Percentiles rank a stretch among this genome's conserved stretches.
phyloP scores from a whole-genome alignment of 768 basidiomycete genomes.

The Suillus brevipes region DNA sequence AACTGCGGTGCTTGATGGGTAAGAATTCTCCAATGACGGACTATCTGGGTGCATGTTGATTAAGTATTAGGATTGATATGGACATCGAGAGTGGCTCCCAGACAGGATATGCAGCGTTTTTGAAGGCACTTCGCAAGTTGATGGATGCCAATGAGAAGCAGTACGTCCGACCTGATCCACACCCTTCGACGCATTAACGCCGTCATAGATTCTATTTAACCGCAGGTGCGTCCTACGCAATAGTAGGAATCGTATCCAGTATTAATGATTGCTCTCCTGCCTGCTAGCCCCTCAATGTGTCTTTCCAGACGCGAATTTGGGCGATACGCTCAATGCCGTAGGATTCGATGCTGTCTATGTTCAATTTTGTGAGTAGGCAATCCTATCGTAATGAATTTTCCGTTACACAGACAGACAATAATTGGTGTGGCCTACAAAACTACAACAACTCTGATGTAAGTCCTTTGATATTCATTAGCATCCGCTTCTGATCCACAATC shows the following conservation, averaged over 20 bases:
- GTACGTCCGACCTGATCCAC: neutral
- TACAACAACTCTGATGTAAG: slow-evolving; percentile 35
- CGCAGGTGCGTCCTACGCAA: slow-evolving; percentile 22
- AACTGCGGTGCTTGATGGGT: slow-evolving; percentile 48
- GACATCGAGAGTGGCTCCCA: slow-evolving; percentile 73
- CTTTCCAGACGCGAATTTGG: slow-evolving; percentile 40
- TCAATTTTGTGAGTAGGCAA: slow-evolving; percentile 49
- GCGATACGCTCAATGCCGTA: slow-evolving; percentile 58
- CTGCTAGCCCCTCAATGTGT: slow-evolving; percentile 48
- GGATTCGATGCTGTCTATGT: slow-evolving; percentile 72
- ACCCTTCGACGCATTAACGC: neutral
- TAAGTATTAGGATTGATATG: slow-evolving; percentile 54
- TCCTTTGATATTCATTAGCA: no score
- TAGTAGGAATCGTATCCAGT: no score
- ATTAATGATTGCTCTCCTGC: no score
- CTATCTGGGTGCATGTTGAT: neutral
- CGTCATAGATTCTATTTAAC: slow-evolving; percentile 35
- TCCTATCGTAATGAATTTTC: neutral
- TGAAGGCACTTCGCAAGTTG: neutral
- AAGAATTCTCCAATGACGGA: slow-evolving; percentile 8
- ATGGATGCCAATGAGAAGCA: neutral
- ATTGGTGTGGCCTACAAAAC: slow-evolving; percentile 44
- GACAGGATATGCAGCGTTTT: slow-evolving; percentile 49
- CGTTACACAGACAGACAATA: slow-evolving; percentile 37
- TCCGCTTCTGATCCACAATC: neutral